A percentile compares a stretch with the other conserved stretches of the same genome.
These are phyloP conservation scores for Pterocarpus macrocarpus DNA, from an alignment of 306 rosid species.

Conservation along the genomic window DNA sequence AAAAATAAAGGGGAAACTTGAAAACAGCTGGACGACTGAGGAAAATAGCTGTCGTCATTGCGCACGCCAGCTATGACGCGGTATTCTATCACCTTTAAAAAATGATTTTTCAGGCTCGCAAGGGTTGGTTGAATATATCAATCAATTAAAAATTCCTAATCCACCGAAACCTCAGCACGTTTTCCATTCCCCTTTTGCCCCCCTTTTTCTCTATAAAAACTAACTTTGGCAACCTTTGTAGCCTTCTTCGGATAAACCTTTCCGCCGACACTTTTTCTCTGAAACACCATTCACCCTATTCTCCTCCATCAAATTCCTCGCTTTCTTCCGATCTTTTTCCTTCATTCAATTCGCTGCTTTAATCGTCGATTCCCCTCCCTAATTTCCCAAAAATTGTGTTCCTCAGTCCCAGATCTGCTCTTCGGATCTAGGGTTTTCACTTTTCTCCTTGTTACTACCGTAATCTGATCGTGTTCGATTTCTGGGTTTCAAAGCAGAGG, in stretches of 20 bases:
- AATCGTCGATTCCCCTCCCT: background rate
- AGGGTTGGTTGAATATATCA: background rate
- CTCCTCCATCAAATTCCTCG: background rate
- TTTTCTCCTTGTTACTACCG: background rate
- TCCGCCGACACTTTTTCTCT: background rate
- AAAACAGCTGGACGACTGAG: background rate
- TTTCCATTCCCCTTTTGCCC: background rate
- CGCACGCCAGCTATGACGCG: slow-evolving; percentile 48
- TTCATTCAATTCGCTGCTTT: background rate
- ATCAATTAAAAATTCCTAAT: background rate
- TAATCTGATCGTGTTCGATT: background rate
- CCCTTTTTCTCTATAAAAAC: slow-evolving; percentile 31
- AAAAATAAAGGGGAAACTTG: too few relatives aligned
- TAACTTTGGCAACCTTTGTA: accelerated
- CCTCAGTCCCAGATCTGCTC: background rate
- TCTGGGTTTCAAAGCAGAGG: slow-evolving; percentile 12
- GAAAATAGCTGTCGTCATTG: background rate
- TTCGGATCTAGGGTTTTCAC: slow-evolving; percentile 32
- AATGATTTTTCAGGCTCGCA: background rate
- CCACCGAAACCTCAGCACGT: slow-evolving; percentile 29
- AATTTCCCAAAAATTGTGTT: background rate
- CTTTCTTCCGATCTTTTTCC: background rate
- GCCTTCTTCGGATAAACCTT: slow-evolving; percentile 38
- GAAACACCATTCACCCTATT: too few relatives aligned
- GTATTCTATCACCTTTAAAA: background rate